Evolutionary conservation across 257 asterid genomes (phyloP), one percentile per base, ranked within the genome.

Genomic region (Solanum paucissectum): DNA sequence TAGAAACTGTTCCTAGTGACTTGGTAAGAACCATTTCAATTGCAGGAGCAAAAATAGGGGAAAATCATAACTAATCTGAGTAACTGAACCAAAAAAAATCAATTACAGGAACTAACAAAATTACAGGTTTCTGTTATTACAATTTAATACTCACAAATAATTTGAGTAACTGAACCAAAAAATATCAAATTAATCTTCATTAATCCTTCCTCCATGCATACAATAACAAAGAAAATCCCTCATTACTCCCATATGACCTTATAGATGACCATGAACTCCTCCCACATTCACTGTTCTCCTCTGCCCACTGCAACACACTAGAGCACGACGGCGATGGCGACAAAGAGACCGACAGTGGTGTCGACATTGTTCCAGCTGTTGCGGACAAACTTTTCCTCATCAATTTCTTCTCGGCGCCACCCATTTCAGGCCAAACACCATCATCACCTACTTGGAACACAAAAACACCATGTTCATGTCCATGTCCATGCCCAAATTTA

Each of bases 231-330:
- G 91, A 87, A 84, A 91, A 91, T 25, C 90, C 93, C 37, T 88
- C 90, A 13, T 34, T 88, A 84, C 87, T 89, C 23, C 89, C 90
- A 83, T 38, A 42, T 83, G 92, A 87, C 81, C 90, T 89, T 9
- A 87, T 87, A 3, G 93, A 91, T 42, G 93, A 91, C 87, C 93
- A 91, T 29, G 93, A 89, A 83, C 93, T 91, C 58, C 91, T 86
- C 73, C 91, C 93, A 89, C 89, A 55, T 13, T 91, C 93, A 84
- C 93, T 91, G 34, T 89, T 91, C 87, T 89, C 91, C 69, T 91
- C 93, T 12, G 93, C 93, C 93, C 93, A 91, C 29, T 91, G 93
- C 88, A 88, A 55, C 87, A 91, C 93, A 34, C 93, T 89, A n/a
- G 93, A 91, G 73, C 89, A 89, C 73, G 93, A 86, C 3, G 88